Percentiles rank a stretch among this genome's conserved stretches.
phyloP scores from a whole-genome alignment of 2,329 filamentous ascomycete species.

The Leptographium wingfieldii region DNA sequence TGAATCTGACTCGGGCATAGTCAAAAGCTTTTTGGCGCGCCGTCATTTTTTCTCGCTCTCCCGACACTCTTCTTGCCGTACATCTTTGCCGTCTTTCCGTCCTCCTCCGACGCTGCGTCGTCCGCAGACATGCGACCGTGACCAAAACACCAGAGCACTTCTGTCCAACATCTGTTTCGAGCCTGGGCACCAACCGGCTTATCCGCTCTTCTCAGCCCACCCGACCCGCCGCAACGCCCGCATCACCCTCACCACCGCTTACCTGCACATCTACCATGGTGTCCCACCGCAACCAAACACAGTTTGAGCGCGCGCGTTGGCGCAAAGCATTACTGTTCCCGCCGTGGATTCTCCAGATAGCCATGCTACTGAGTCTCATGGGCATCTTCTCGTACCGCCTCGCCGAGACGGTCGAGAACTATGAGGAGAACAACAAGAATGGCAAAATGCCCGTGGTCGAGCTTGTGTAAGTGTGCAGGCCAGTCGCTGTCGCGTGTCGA shows the following conservation, averaged over 20 bases:
- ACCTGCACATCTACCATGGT: slow-evolving; percentile 6
- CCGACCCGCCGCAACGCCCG: background rate
- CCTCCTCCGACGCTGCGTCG: background rate
- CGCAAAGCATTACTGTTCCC: slow-evolving; percentile 33
- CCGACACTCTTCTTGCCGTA: background rate
- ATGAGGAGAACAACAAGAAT: slow-evolving; percentile 25
- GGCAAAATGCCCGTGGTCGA: slow-evolving; percentile 31
- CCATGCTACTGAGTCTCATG: slow-evolving; percentile 31
- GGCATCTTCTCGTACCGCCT: slow-evolving; percentile 42
- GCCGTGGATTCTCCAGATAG: slow-evolving; percentile 36
- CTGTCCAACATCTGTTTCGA: background rate
- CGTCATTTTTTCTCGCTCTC: background rate
- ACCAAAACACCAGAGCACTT: background rate
- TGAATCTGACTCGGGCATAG: background rate
- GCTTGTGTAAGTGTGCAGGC: slow-evolving; percentile 32
- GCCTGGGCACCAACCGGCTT: background rate
- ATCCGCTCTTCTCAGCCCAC: background rate
- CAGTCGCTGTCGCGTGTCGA: no score
- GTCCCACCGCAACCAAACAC: slow-evolving; percentile 34
- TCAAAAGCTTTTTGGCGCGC: background rate
- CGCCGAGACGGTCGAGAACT: slow-evolving; percentile 30
- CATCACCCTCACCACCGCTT: background rate
- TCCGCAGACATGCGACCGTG: background rate
- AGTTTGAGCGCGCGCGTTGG: slow-evolving; percentile 41
- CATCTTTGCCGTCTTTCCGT: background rate